Evolutionary conservation across 2,329 filamentous ascomycete species (phyloP).

Genomic region (Fusarium tricinctum): DNA sequence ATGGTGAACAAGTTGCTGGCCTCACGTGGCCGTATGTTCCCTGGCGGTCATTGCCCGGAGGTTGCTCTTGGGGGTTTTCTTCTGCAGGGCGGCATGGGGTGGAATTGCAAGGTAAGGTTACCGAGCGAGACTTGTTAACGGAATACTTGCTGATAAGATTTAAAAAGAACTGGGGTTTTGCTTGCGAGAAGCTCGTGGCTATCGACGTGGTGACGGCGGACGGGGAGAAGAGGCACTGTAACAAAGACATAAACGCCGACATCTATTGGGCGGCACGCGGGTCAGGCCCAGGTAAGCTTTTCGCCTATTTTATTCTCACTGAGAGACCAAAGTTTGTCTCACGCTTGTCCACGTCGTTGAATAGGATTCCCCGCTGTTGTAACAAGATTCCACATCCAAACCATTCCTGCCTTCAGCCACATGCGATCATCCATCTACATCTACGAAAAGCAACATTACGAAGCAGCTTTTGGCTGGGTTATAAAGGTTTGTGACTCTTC

Average conservation of each 20-base stretch:
- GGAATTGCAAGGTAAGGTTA: not conserved
- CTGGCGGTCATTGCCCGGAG: no score
- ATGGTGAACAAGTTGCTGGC: no score
- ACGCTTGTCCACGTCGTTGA: not conserved
- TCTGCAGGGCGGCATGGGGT: not conserved
- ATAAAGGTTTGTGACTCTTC: rapidly evolving
- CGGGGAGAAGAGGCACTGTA: slow-evolving; percentile 1
- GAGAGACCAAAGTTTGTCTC: not conserved
- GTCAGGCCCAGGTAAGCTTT: not conserved
- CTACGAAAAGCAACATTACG: not conserved
- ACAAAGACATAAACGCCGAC: not conserved
- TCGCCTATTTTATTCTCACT: no score
- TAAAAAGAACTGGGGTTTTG: not conserved
- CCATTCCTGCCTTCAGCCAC: not conserved
- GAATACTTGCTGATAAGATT: rapidly evolving
- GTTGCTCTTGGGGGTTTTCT: slow-evolving; percentile 1
- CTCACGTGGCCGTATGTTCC: no score
- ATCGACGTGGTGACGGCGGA: not conserved
- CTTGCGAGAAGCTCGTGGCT: not conserved
- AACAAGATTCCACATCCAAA: slow-evolving; percentile 2
- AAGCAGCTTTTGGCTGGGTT: not conserved
- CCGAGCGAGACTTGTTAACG: rapidly evolving
- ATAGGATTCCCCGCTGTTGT: not conserved
- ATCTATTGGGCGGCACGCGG: slow-evolving; percentile 1
- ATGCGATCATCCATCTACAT: not conserved